Conservation (phyloP, 2,329 filamentous ascomycete species). For the Fusarium falciforme region DNA sequence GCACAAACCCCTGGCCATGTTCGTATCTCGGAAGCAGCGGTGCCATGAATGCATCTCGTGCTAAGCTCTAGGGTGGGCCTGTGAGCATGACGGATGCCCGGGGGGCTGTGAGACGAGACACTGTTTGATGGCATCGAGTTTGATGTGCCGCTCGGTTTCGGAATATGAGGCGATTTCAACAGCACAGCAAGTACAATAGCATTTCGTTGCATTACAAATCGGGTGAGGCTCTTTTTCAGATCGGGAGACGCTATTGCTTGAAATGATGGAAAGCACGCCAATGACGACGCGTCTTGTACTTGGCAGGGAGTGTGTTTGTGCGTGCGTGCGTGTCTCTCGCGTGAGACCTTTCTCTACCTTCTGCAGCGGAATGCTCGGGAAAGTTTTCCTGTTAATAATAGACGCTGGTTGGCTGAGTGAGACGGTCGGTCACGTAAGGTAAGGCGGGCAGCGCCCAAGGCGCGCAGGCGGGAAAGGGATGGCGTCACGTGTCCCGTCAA, state of each 20-base stretch:
- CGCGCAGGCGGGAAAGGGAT: not conserved
- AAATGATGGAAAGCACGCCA: constrained; percentile 17
- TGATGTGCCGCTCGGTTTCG: not conserved
- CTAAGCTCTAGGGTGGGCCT: not conserved
- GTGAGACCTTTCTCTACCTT: not conserved
- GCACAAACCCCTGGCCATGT: not conserved
- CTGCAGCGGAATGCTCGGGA: not conserved
- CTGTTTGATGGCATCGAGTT: not conserved
- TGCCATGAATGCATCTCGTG: not conserved
- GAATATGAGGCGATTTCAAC: not conserved
- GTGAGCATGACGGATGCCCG: not conserved
- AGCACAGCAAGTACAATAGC: not conserved
- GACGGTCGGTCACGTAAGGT: not conserved
- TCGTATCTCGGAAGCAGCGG: not conserved
- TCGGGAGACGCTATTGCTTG: constrained; percentile 24
- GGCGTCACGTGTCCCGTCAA: not conserved
- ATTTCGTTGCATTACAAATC: constrained; percentile 3
- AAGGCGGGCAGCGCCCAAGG: not conserved
- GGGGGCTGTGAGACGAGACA: not conserved
- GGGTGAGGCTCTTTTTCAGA: not conserved
- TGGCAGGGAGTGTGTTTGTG: not conserved
- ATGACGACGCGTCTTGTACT: constrained; percentile 12
- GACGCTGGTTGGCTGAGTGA: not conserved
- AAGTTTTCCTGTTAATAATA: not conserved
- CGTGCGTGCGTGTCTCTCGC: not conserved